A percentile compares a stretch with the other conserved stretches of the same genome.
Conservation (phyloP, 225 moss, liverwort and hornwort species). For the Straminergon stramineum region DNA sequence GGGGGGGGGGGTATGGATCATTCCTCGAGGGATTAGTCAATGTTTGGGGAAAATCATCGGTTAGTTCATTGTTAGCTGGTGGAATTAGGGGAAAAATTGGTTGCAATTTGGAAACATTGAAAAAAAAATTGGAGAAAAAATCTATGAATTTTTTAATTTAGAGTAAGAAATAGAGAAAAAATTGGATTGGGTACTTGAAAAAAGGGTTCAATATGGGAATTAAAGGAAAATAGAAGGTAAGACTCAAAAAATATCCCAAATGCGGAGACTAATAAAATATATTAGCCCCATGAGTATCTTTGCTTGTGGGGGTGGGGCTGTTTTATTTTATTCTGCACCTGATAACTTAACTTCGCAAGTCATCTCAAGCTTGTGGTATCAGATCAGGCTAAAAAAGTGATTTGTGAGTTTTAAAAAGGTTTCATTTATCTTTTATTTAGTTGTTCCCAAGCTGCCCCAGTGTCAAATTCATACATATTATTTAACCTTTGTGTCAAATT, state of each 20-base stretch:
- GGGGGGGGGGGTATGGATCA: neutral
- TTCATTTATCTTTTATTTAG: neutral
- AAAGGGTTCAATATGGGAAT: neutral
- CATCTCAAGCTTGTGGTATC: neutral
- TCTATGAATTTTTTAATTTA: neutral
- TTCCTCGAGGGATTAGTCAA: too few relatives aligned
- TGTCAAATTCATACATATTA: neutral
- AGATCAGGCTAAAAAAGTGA: neutral
- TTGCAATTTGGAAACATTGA: neutral
- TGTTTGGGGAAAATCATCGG: rapidly evolving
- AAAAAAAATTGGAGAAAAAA: rapidly evolving
- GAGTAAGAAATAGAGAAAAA: too few relatives aligned
- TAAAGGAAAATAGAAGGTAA: neutral
- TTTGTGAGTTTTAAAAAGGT: neutral
- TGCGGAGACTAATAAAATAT: too few relatives aligned
- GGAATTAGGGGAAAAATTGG: neutral
- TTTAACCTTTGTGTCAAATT: neutral
- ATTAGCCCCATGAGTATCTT: neutral
- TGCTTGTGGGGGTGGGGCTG: neutral
- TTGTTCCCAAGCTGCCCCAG: neutral
- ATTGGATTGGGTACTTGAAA: rapidly evolving
- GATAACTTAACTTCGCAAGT: neutral
- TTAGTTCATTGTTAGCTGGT: neutral
- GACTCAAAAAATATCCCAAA: neutral
- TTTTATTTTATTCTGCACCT: neutral